Evolutionary conservation across 805 yeast species (phyloP), one percentile per base, ranked within the genome.

Genomic region (Starmera caribaea): DNA sequence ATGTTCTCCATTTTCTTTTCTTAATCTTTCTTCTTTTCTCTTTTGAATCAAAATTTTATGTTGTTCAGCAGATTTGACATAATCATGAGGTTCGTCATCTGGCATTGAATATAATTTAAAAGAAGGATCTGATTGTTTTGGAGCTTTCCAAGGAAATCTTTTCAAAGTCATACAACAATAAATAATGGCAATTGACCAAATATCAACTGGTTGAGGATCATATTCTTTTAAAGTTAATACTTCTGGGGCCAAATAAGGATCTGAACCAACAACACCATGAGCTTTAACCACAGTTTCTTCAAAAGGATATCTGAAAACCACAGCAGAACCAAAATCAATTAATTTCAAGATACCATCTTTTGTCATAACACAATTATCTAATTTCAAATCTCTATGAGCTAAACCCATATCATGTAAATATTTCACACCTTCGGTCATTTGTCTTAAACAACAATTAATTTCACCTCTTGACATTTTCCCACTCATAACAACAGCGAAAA

Each of bases 141-240:
- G 94, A 2, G 80, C 83, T 57, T 83, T 84, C 95, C 95, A 84
- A 3, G 95, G 95, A 55, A 84, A 84, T 54, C 89, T 71, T 60
- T 83, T 79, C 44, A 84, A 65, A 47, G 86, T 81, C 90, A 84
- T 83, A 62, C 94, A 84, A 60, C 95, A 84, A 54, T 79, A 84
- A 24, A 84, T 84, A 30, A 84, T 84, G 16, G 86, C 94, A 36
- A 82, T 67, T 6, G 92, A 82, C 95, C 95, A 84, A 28, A 84
- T 71, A 61, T 84, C 95, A 26, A 81, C 88, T 30, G 75, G 74
- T 55, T 78, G 79, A 10, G 94, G 89, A 57, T 84, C 87, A 55
- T 82, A 84, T 27, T 71, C 70, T 34, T 55, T 57, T 3, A 71
- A 63, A 3, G 66, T 55, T 39, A 81, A 64, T 14, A 82, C 89